phyloP scores from a whole-genome alignment of 1,284 basidiomycete species.

The Malassezia globosa region DNA sequence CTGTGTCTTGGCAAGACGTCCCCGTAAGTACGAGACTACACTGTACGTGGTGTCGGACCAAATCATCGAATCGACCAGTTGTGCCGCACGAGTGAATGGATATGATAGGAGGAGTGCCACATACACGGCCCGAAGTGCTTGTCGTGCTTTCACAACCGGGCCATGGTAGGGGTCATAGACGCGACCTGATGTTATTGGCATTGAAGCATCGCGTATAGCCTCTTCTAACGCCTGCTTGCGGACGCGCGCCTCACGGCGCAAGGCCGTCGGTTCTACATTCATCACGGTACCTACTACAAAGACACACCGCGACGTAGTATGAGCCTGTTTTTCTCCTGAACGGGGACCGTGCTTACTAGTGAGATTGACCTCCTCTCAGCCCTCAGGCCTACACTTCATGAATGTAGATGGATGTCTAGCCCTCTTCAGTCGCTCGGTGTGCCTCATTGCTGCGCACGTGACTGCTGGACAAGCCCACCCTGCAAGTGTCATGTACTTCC shows the following conservation, averaged over 20 bases:
- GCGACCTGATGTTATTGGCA: constrained; percentile 14
- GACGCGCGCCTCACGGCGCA: constrained; percentile 23
- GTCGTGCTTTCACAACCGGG: constrained; percentile 32
- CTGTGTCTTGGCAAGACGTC: constrained; percentile 25
- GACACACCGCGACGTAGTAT: neutral
- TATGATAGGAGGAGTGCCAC: constrained; percentile 38
- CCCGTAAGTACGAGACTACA: constrained; percentile 29
- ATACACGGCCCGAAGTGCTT: constrained; percentile 35
- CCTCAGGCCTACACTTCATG: no score
- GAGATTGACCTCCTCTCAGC: no score
- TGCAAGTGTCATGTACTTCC: no score
- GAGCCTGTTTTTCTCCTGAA: neutral
- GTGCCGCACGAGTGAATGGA: constrained; percentile 30
- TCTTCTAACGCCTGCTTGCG: constrained; percentile 27
- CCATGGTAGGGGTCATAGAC: constrained; percentile 16
- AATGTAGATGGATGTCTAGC: no score
- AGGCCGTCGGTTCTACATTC: constrained; percentile 19
- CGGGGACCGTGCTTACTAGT: no score
- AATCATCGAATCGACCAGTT: constrained; percentile 27
- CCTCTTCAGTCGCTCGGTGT: no score
- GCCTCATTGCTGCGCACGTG: no score
- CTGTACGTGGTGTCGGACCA: constrained; percentile 43
- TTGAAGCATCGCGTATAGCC: constrained; percentile 20
- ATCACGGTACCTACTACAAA: neutral
- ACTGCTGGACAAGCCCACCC: no score